Percentiles rank a stretch among this genome's conserved stretches.
Conservation (phyloP, 768 basidiomycete genomes). For the Russula foetens region DNA sequence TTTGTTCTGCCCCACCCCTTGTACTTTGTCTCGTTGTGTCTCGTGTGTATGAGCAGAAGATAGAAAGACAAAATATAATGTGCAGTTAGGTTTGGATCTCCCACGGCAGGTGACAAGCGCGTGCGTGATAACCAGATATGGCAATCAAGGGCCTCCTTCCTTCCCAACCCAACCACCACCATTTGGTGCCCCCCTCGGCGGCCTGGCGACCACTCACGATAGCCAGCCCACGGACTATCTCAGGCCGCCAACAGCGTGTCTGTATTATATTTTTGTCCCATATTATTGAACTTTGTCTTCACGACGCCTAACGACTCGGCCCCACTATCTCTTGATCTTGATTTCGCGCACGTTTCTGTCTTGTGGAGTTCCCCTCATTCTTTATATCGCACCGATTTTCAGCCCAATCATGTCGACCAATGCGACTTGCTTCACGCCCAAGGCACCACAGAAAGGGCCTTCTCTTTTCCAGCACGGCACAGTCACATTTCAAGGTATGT, state of each 20-base stretch:
- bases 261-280: background rate
- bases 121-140: too few species aligned
- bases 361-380: background rate
- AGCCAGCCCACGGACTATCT: background rate
- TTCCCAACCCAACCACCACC: background rate
- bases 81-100: background rate
- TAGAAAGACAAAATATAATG: background rate
- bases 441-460: constrained; percentile 38
- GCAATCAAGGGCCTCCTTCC: background rate
- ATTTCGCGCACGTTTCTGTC: background rate
- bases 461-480: constrained; percentile 56
- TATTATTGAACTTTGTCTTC: background rate
- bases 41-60: background rate
- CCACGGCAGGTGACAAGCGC: too few species aligned
- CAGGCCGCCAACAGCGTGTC: background rate
- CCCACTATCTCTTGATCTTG: constrained; percentile 4
- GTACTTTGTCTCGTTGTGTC: background rate
- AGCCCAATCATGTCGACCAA: constrained; percentile 12
- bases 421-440: constrained; percentile 32
- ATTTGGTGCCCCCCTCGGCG: background rate
- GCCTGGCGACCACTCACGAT: background rate
- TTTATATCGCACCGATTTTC: background rate
- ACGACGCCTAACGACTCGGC: background rate
- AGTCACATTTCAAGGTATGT: constrained; percentile 51
- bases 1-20: background rate